Evolutionary conservation across 306 rosid genomes (phyloP).

Genomic region (Neltuma alba): DNA sequence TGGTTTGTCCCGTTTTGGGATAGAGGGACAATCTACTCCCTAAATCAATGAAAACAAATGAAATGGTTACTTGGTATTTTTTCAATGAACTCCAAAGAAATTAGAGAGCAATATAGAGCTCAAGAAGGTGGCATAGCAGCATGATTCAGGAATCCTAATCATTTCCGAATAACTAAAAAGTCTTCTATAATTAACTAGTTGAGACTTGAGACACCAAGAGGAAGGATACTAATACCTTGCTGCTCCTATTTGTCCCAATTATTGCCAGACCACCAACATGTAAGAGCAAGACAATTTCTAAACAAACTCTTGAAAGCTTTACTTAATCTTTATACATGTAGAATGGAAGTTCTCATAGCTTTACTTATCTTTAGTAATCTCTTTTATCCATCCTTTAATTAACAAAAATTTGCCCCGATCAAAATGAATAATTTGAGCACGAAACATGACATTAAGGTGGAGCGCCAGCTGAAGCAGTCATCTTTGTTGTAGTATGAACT

Average conservation of each 20-base stretch:
- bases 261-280: not conserved
- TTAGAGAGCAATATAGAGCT: not conserved
- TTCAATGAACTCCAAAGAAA: not conserved
- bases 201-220: not conserved
- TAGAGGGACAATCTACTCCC: constrained; percentile 60
- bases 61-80: not conserved
- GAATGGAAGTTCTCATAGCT: not conserved
- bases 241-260: not conserved
- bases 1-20: constrained; percentile 53
- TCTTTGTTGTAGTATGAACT: not conserved
- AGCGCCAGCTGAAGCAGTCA: not conserved
- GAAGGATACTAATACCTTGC: not conserved
- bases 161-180: not conserved
- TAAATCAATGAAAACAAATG: constrained; percentile 25
- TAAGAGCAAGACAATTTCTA: not conserved
- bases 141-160: not conserved
- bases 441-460: not conserved
- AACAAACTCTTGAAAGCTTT: not conserved
- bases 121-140: not conserved
- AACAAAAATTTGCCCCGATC: not conserved
- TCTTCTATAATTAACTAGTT: not conserved
- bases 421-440: not conserved
- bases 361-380: not conserved
- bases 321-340: not conserved
- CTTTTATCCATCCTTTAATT: not conserved